phyloP scores from a whole-genome alignment of 192 early-diverging fungal genomes.

The Coemansia sp. region DNA sequence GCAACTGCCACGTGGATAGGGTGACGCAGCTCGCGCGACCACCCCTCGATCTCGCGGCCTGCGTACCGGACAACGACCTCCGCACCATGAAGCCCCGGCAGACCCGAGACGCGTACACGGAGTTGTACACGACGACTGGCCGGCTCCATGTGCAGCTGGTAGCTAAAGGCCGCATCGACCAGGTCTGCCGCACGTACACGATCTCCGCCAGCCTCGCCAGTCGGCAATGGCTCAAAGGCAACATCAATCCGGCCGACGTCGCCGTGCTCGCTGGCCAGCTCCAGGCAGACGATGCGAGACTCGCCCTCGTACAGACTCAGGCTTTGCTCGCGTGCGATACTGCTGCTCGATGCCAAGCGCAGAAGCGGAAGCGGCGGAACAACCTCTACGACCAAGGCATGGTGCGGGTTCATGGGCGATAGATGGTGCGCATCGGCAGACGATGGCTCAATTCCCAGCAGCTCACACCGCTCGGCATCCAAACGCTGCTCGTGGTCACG shows the following conservation, averaged over 20 bases:
- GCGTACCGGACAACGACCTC: constrained; percentile 31
- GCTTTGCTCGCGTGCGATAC: constrained; percentile 14
- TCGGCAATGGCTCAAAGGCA: constrained; percentile 23
- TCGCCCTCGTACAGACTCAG: constrained; percentile 43
- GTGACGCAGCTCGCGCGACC: constrained; percentile 33
- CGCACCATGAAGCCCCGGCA: constrained; percentile 18
- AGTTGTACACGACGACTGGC: too few relatives aligned
- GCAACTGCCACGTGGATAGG: constrained; percentile 28
- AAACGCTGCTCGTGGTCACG: constrained; percentile 22
- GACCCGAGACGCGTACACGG: constrained; percentile 17
- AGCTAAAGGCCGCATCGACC: constrained; percentile 22
- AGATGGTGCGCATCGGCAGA: constrained; percentile 7
- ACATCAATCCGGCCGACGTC: constrained; percentile 14
- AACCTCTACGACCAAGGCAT: constrained; percentile 12
- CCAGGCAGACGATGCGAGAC: constrained; percentile 8
- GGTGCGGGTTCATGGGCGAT: constrained; percentile 19
- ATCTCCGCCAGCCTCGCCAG: background rate
- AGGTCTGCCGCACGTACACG: constrained; percentile 13
- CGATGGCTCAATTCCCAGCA: constrained; percentile 7
- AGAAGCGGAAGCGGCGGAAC: constrained; percentile 23
- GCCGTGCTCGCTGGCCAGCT: constrained; percentile 14
- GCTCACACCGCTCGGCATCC: constrained; percentile 22
- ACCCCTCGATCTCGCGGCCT: background rate
- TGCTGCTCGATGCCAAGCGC: constrained; percentile 8
- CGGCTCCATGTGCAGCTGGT: constrained; percentile 5